Base-by-base conservation (phyloP, 129 eudicot species). In the Scalesia atractyloides region DNA sequence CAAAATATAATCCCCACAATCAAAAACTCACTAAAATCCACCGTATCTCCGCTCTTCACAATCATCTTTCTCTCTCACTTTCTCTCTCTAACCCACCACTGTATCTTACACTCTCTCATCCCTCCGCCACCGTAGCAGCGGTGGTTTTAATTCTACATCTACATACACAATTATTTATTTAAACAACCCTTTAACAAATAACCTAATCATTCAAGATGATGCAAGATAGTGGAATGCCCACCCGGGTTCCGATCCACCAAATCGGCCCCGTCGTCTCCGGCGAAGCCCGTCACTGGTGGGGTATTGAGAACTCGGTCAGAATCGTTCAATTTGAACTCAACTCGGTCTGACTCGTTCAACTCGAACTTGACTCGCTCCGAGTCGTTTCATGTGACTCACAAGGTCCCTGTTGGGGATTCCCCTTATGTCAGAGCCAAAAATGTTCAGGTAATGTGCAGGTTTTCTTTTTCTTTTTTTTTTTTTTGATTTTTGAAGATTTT, bases 351-450 rank as follows among this genome's bases (percentile, higher is more conserved):
- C 48, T 76, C 74, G 3, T 84, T 89, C 64, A 96, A 87, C 70
- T 79, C 85, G 30, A 76, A 54, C 20, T 41, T 47, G 59, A 43
- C 69, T 63, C 89, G 89, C 9, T 77, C 99, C 1, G 99, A 94
- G 49, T 79, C 97, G 0, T 95, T 95, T 54, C 99, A 95, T 64
- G 83, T 88, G 18, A 78, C 99, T 71, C 96, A 95, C 81, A 95
- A 95, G 73, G 99, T 95, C 65, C 99, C 99, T 0, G 88, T 85
- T 73, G 99, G 99, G 50, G 99, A 95, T 75, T 79, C 96, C 16
- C 99, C 99, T 75, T 95, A 95, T 75, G 99, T 95, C 61, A 85
- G 99, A 70, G 99, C 99, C 79, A 95, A 95, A 54, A 91, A 95
- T 80, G 99, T 95, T 72, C 99, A 95, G 75, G 99, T 90, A 84